Percentiles rank a stretch among this genome's conserved stretches.
phyloP scores from a whole-genome alignment of 2,329 filamentous ascomycete genomes.

The Leptographium radiaticola region DNA sequence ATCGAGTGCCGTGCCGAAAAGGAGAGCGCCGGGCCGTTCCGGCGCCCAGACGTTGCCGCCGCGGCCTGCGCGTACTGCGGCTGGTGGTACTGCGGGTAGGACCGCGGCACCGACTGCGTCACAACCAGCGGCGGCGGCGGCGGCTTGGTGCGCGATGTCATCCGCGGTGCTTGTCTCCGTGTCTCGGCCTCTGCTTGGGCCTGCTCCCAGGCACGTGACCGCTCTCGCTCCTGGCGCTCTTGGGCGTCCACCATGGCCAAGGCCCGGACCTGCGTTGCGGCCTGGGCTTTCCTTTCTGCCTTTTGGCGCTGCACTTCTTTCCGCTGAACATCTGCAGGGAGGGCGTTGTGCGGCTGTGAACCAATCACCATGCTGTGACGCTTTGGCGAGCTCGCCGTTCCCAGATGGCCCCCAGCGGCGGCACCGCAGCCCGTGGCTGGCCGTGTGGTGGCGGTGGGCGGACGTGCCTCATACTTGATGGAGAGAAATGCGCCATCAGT shows the following conservation, averaged over 20 bases:
- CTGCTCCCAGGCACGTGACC: no score
- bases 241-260: slow-evolving; percentile 7
- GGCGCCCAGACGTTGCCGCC: not conserved
- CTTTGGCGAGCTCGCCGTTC: not conserved
- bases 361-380: not conserved
- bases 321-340: not conserved
- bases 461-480: not conserved
- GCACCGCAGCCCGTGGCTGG: not conserved
- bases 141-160: not conserved
- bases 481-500: slow-evolving; percentile 1
- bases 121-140: not conserved
- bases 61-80: not conserved
- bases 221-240: not conserved
- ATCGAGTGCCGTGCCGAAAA: slow-evolving; percentile 5
- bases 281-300: not conserved
- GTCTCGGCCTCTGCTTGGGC: not conserved
- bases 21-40: not conserved
- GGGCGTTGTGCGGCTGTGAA: not conserved
- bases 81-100: slow-evolving; percentile 6
- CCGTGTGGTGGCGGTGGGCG: not conserved
- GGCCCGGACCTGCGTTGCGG: slow-evolving; percentile 2
- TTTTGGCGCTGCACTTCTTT: not conserved
- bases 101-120: not conserved
- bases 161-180: not conserved
- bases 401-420: no score